phyloP scores from a whole-genome alignment of 768 basidiomycete species.

The Boletus edulis region DNA sequence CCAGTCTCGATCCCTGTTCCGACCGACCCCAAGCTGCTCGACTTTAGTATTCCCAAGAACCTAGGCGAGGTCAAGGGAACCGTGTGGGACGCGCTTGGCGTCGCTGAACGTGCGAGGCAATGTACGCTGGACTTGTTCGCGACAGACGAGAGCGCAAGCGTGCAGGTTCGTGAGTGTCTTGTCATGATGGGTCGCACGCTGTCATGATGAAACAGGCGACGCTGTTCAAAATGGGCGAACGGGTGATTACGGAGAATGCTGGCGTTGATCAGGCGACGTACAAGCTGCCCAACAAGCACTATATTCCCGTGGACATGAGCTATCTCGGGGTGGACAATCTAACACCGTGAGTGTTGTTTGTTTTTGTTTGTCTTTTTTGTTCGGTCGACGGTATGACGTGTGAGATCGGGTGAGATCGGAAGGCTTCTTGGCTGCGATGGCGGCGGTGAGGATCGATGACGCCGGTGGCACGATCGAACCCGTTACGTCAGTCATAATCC shows the following conservation, averaged over 20 bases:
- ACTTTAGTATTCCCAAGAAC: constrained; percentile 42
- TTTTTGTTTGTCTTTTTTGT: not conserved
- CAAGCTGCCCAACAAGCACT: constrained; percentile 90
- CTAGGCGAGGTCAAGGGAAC: constrained; percentile 40
- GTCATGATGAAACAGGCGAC: constrained; percentile 61
- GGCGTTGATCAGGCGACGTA: constrained; percentile 64
- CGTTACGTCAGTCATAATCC: constrained; percentile 20
- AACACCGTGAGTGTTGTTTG: constrained; percentile 50
- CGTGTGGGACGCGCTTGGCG: constrained; percentile 58
- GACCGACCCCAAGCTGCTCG: constrained; percentile 49
- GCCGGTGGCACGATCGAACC: constrained; percentile 24
- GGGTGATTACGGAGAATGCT: constrained; percentile 63
- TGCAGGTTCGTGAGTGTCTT: constrained; percentile 58
- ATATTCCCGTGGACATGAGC: constrained; percentile 82
- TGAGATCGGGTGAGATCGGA: constrained; percentile 11
- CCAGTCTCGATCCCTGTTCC: constrained; percentile 47
- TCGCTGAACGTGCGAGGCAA: constrained; percentile 49
- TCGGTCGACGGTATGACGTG: constrained; percentile 14
- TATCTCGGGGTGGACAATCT: constrained; percentile 71
- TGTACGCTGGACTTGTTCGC: constrained; percentile 83
- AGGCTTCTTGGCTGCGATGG: not conserved
- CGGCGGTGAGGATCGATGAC: constrained; percentile 28
- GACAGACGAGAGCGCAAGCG: constrained; percentile 84
- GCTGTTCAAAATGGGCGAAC: constrained; percentile 83
- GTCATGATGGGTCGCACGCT: not conserved